Base-by-base conservation (phyloP, 2,329 filamentous ascomycete species). In the Byssochlamys sp. region DNA sequence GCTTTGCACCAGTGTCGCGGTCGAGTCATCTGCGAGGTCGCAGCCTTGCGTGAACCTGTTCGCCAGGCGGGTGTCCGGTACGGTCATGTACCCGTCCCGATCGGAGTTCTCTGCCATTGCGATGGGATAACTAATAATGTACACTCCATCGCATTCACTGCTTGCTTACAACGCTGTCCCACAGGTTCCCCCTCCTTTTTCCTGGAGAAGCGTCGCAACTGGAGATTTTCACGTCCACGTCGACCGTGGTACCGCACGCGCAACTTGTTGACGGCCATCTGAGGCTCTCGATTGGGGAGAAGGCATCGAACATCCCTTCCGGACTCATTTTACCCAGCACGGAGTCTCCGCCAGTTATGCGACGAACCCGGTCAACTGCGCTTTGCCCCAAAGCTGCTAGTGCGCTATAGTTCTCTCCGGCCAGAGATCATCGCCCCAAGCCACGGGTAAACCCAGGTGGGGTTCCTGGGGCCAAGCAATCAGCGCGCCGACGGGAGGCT, bases 241-340 rank as follows among this genome's bases (percentile, higher is more conserved):
- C 54, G 57, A 51, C 27, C 53, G 60, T 60, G 58, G 58, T 58
- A 57, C 59, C 57, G 60, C 61, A 60, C 55, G 56, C 54, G 35
- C 27, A 57, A 55, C 52, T 51, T 60, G 58, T 58, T 56, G 57
- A 52, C 57, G 61, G 28, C 61, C 58, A 55, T 58, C 33, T 50
- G 7, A 10, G 53, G 35, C 7, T 14, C n/a, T 28, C 63, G 60
- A 66, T 66, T 66, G 64, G 64, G 24, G 52, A 6, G 6, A n/a
- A 28, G 27, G 35, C 35, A 45, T 45, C 35, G 35, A 45, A n/a
- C 35, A 45, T 45, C 35, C 55, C 53, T 62, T 61, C 57, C 59
- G 60, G 59, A 57, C 63, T 62, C 62, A 63, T 65, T 63, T 62
- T 54, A 12, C 49, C 56, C 57, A 58, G 57, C 59, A 58, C 45